phyloP scores from a whole-genome alignment of 2,329 filamentous ascomycete species.

The Ceratocystis alfenasii region DNA sequence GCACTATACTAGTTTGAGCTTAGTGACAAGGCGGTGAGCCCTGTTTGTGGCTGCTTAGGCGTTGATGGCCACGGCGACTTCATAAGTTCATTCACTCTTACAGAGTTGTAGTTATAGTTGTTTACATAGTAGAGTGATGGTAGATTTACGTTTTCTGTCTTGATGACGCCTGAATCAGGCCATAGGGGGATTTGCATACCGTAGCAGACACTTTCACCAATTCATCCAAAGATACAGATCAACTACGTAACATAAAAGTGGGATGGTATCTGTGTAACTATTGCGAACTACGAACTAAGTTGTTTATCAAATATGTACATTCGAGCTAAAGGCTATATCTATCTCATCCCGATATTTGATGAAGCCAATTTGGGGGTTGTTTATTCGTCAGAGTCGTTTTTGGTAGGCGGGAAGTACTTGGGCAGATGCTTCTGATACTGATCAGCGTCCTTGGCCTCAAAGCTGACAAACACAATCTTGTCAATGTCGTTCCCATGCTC shows the following conservation, averaged over 20 bases:
- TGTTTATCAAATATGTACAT: background rate
- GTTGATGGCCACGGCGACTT: background rate
- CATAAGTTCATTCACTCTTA: background rate
- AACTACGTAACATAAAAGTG: background rate
- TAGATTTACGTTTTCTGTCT: background rate
- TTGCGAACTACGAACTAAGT: background rate
- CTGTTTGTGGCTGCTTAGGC: conserved; percentile 5
- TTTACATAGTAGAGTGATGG: background rate
- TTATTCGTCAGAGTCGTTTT: background rate
- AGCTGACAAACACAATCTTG: conserved; percentile 74
- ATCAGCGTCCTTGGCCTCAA: conserved; percentile 61
- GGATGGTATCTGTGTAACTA: background rate
- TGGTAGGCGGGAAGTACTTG: background rate
- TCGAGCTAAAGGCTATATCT: no score
- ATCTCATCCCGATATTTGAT: no score
- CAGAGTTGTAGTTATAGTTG: background rate
- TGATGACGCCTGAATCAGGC: background rate
- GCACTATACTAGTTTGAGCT: background rate
- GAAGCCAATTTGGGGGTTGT: no score
- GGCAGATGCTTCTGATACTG: conserved; percentile 61
- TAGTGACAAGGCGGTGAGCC: conserved; percentile 9
- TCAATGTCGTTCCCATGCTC: conserved; percentile 43
- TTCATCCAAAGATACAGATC: no score
- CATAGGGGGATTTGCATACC: no score
- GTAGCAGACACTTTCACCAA: no score